These are phyloP conservation scores for Ogataea nakhonphanomensis DNA, from an alignment of 805 yeast genomes.

Conservation along the genomic window DNA sequence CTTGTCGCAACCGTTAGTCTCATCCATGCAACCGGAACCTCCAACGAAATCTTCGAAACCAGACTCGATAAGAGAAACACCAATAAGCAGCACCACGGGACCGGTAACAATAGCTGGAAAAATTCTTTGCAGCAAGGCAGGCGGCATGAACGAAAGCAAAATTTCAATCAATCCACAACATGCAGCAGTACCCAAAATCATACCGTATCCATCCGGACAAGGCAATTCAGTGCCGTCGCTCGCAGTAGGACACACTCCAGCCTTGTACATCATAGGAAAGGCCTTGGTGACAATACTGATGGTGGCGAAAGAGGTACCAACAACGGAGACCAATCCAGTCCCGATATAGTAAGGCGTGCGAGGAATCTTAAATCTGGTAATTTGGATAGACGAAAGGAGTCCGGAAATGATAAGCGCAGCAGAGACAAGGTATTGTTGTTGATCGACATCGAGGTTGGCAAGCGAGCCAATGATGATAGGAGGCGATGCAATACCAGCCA, in stretches of 20 bases:
- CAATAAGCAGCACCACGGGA: constrained; percentile 85
- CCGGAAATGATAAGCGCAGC: constrained; percentile 71
- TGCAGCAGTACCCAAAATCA: constrained; percentile 76
- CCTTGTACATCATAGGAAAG: constrained; percentile 73
- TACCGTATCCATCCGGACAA: constrained; percentile 90
- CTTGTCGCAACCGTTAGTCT: constrained; percentile 46
- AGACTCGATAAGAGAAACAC: constrained; percentile 60
- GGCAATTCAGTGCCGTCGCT: constrained; percentile 65
- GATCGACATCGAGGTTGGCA: constrained; percentile 52
- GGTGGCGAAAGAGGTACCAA: constrained; percentile 89
- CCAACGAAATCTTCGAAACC: constrained; percentile 89
- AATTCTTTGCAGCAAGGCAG: constrained; percentile 60
- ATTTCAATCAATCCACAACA: constrained; percentile 76
- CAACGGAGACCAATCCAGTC: constrained; percentile 85
- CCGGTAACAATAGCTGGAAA: constrained; percentile 94
- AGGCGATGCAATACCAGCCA: constrained; percentile 87
- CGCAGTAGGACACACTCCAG: constrained; percentile 62
- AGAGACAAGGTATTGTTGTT: constrained; percentile 65
- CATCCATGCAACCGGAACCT: constrained; percentile 59
- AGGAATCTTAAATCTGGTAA: constrained; percentile 74
- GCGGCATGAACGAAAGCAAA: constrained; percentile 71
- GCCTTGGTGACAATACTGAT: constrained; percentile 75
- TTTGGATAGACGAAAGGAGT: constrained; percentile 67
- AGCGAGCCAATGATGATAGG: constrained; percentile 66
- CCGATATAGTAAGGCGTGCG: constrained; percentile 77